Conservation (phyloP, 2,329 filamentous ascomycete genomes). For the Fusarium solani-melongenae region DNA sequence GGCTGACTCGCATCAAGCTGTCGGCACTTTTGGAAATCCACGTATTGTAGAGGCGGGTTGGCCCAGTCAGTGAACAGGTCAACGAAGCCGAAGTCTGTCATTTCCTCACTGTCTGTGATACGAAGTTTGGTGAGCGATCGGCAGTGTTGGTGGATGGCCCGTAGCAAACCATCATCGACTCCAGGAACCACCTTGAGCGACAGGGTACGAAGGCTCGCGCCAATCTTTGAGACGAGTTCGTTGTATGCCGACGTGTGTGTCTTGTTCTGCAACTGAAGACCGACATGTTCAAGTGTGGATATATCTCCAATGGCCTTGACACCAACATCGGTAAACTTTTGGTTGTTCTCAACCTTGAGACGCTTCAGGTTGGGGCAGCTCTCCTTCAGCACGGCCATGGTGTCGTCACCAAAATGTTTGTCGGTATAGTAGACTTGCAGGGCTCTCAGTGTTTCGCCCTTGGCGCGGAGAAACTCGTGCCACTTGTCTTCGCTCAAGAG, state of each 20-base stretch:
- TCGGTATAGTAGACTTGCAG: conserved; percentile 88
- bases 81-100: conserved; percentile 80
- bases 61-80: conserved; percentile 80
- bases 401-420: conserved; percentile 80
- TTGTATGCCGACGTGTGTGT: conserved; percentile 69
- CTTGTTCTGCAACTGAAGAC: conserved; percentile 72
- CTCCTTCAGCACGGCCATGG: conserved; percentile 69
- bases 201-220: conserved; percentile 76
- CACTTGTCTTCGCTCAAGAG: conserved; percentile 82
- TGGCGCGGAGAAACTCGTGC: conserved; percentile 73
- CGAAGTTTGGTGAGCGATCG: conserved; percentile 78
- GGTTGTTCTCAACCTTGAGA: conserved; percentile 85
- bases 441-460: conserved; percentile 72
- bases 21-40: conserved; percentile 83
- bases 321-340: conserved; percentile 74
- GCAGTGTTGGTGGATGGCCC: conserved; percentile 77
- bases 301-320: conserved; percentile 73
- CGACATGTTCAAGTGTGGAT: conserved; percentile 76
- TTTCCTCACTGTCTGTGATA: conserved; percentile 79
- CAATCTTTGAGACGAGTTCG: conserved; percentile 70
- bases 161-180: conserved; percentile 76
- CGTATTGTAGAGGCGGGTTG: conserved; percentile 75
- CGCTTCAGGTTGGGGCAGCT: conserved; percentile 76
- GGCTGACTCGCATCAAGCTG: conserved; percentile 79
- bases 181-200: conserved; percentile 77